These are phyloP conservation scores for Lachnellula occidentalis DNA, from an alignment of 2,329 filamentous ascomycete genomes.

Conservation along the genomic window DNA sequence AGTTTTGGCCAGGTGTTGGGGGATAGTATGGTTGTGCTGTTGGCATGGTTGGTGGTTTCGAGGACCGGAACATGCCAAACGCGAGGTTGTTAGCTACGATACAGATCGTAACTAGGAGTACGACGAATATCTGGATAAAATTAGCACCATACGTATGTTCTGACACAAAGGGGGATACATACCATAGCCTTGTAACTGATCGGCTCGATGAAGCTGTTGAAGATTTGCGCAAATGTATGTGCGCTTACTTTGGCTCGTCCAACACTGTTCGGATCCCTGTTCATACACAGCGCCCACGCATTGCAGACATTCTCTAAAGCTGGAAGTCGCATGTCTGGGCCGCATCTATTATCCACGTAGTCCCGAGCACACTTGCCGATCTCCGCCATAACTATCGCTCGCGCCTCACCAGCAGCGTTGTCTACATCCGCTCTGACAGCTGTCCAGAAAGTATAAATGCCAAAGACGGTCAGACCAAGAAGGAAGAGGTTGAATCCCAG, in stretches of 20 bases:
- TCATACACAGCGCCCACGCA: conserved; percentile 85
- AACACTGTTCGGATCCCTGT: conserved; percentile 70
- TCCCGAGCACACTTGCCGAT: conserved; percentile 76
- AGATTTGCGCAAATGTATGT: conserved; percentile 83
- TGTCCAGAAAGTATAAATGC: conserved; percentile 27
- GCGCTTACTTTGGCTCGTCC: conserved; percentile 77
- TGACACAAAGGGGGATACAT: conserved; percentile 25
- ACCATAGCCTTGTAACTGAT: conserved; percentile 81
- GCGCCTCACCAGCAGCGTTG: conserved; percentile 49
- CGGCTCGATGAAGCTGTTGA: conserved; percentile 88
- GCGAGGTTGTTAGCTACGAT: conserved; percentile 47
- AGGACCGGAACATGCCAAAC: conserved; percentile 33
- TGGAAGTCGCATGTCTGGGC: conserved; percentile 59
- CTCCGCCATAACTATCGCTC: conserved; percentile 65
- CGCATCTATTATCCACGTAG: conserved; percentile 73
- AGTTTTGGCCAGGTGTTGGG: conserved; percentile 17
- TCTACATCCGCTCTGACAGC: conserved; percentile 31
- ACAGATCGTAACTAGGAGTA: conserved; percentile 43
- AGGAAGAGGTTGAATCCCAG: conserved; percentile 46
- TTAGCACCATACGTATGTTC: background rate
- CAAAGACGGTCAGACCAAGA: conserved; percentile 38
- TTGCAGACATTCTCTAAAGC: conserved; percentile 69
- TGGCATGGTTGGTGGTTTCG: conserved; percentile 27
- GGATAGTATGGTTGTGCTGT: conserved; percentile 26
- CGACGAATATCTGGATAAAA: conserved; percentile 42